Conservation (phyloP, 1,284 basidiomycete species). For the Leucoagaricus sp. region DNA sequence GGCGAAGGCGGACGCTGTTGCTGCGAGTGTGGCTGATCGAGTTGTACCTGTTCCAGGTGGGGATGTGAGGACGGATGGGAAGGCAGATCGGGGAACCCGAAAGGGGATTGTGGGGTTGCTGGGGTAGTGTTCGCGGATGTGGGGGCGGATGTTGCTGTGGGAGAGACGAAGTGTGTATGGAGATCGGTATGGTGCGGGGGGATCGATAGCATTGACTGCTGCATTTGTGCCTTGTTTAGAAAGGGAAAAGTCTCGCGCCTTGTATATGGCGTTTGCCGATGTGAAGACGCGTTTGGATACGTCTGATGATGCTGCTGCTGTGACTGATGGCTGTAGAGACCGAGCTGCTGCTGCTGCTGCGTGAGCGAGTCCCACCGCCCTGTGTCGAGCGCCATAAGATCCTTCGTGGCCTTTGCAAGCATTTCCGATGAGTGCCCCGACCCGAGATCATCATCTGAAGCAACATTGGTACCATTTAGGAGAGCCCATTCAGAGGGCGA, state of each 20-base stretch:
- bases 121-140: conserved; percentile 20
- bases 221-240: conserved; percentile 25
- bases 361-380: conserved; percentile 31
- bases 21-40: conserved; percentile 8
- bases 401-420: conserved; percentile 71
- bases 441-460: conserved; percentile 27
- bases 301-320: conserved; percentile 24
- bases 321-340: conserved; percentile 22
- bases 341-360: conserved; percentile 25
- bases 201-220: conserved; percentile 13
- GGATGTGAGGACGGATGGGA: conserved; percentile 5
- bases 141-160: conserved; percentile 19
- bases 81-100: conserved; percentile 4
- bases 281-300: conserved; percentile 18
- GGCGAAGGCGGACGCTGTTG: conserved; percentile 10
- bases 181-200: conserved; percentile 6
- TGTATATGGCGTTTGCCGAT: conserved; percentile 25
- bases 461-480: conserved; percentile 25
- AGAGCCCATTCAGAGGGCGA: conserved; percentile 35
- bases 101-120: conserved; percentile 20
- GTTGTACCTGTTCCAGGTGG: conserved; percentile 5
- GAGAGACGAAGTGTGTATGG: conserved; percentile 13
- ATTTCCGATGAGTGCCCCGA: conserved; percentile 51
- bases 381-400: conserved; percentile 62
- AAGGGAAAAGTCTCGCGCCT: conserved; percentile 32